Base-by-base conservation (phyloP, 2,329 filamentous ascomycete species). In the Aureobasidium sp. region DNA sequence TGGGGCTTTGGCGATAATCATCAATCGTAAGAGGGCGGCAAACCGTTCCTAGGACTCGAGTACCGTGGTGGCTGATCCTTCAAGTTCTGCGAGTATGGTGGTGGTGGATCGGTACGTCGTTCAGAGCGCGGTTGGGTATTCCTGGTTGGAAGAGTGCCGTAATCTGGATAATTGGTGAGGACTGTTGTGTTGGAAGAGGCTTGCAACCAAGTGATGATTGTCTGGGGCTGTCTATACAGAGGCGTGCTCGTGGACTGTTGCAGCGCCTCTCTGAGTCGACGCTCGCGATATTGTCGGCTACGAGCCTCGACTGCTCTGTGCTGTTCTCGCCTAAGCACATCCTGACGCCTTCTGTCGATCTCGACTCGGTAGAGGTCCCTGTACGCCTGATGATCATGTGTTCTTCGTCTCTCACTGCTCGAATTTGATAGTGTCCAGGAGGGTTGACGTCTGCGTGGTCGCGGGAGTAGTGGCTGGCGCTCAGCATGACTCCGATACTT, bases 331-430 rank as follows among this genome's bases (percentile, higher is more conserved):
- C 57, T 39, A 8, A 60, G 27, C 5, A 11, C n/a, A 25, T 60
- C 57, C 27, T 60, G 57, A 22, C 57, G 57, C 34, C 57, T 39
- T 20, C 57, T 22, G 27, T 47, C 29, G 5, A 60, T 49, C 12
- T 60, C 57, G 3, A 34, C 45, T 31, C 57, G 57, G 29, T 42
- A 49, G n/a, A 60, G 45, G 15, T 60, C 57, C 12, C 57, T 42
- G 14, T 60, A 34, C 5, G 45, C 44, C 20, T 41, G 45, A n/a
- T 60, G 57, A 14, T 60, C 34, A 36, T 60, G 57, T 11, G 34
- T 8, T 37, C 42, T 29, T 9, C 55, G 42, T 39, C 42, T 47
- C 17, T 58, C 55, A 39, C 45, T 25, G 17, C 44, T 60, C 3
- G 45, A 51, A 7, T 25, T 41, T 8, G 55, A 59, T 0, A 22